Conservation (phyloP, 257 asterid genomes). For the Mitragyna speciosa region DNA sequence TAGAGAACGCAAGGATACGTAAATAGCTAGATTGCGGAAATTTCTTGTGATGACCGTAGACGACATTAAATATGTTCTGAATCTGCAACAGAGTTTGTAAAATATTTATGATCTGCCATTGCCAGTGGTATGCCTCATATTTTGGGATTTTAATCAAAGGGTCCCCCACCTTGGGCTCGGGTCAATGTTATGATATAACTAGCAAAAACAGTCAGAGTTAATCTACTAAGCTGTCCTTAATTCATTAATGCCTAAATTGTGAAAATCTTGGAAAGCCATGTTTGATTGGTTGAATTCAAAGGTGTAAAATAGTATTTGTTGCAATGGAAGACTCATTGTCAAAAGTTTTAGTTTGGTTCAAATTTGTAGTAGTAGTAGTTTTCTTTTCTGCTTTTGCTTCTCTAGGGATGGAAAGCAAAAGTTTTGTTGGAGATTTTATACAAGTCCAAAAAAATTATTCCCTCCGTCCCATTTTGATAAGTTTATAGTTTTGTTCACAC, state of each 20-base stretch:
- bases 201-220: background rate
- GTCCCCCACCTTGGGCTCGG: background rate
- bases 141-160: constrained; percentile 20
- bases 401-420: background rate
- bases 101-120: constrained; percentile 19
- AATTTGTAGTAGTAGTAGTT: background rate
- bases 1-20: background rate
- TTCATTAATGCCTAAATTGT: background rate
- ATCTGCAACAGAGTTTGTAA: constrained; percentile 9
- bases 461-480: too few species aligned
- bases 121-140: constrained; percentile 10
- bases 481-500: too few species aligned
- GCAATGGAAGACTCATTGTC: background rate
- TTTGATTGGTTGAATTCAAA: background rate
- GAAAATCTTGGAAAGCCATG: background rate
- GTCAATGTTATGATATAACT: constrained; percentile 12
- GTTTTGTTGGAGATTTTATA: background rate
- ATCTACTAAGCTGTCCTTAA: background rate
- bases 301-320: background rate
- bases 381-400: background rate
- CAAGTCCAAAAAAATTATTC: too few species aligned
- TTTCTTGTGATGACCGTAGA: constrained; percentile 1
- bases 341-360: background rate
- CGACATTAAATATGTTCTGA: background rate
- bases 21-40: background rate